phyloP scores from a whole-genome alignment of 768 basidiomycete species.

The Suillus paluster region DNA sequence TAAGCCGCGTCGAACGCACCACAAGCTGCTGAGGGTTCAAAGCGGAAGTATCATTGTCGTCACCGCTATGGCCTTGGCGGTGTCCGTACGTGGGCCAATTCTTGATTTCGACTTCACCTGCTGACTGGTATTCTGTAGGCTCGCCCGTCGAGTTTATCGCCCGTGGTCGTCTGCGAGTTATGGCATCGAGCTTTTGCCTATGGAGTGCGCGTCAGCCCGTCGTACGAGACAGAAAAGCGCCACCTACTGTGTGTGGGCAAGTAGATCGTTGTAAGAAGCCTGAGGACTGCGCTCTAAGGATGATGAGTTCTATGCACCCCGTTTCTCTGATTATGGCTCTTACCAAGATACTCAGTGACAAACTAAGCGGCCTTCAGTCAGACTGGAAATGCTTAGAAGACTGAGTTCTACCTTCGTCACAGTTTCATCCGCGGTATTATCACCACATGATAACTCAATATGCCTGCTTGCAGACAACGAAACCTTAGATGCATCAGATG shows the following conservation, averaged over 20 bases:
- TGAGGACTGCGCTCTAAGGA: neutral
- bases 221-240: neutral
- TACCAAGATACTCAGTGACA: neutral
- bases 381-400: neutral
- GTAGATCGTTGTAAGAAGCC: constrained; percentile 1
- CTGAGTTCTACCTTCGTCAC: constrained; percentile 24
- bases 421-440: constrained; percentile 17
- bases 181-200: neutral
- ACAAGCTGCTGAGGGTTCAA: neutral
- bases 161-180: neutral
- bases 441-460: constrained; percentile 26
- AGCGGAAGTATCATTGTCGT: no score
- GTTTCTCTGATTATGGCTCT: neutral
- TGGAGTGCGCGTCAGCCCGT: neutral
- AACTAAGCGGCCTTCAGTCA: neutral
- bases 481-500: constrained; percentile 20
- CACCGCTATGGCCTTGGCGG: neutral
- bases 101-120: no score
- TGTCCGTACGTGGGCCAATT: neutral
- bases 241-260: neutral
- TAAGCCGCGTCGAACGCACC: neutral
- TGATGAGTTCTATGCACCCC: neutral
- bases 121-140: no score
- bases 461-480: constrained; percentile 35
- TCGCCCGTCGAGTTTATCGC: no score